These are phyloP conservation scores for Zoysia japonica DNA, from an alignment of 176 grass and related monocot genomes.

Conservation along the genomic window DNA sequence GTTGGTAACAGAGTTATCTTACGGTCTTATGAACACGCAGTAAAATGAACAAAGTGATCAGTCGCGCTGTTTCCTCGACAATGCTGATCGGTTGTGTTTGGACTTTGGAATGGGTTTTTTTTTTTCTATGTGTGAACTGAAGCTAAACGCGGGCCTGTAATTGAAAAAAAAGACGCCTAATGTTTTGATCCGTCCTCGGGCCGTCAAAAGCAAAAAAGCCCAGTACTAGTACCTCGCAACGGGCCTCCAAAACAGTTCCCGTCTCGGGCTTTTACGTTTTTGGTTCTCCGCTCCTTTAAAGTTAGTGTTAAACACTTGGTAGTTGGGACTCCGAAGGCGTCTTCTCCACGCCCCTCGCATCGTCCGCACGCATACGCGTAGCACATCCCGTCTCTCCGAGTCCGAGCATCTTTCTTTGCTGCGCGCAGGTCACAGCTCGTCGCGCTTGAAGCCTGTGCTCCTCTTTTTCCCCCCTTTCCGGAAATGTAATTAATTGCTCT, in stretches of 20 bases:
- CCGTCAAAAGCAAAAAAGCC: neutral
- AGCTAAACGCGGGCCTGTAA: neutral
- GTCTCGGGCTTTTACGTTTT: neutral
- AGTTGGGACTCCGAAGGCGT: too few species aligned
- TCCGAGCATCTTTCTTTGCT: too few species aligned
- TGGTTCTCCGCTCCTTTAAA: neutral
- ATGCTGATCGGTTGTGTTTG: too few species aligned
- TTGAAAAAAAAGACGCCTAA: neutral
- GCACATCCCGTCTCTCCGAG: too few species aligned
- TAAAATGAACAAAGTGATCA: neutral
- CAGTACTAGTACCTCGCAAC: neutral
- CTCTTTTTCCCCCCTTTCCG: neutral
- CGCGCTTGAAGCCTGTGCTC: neutral
- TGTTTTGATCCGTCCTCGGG: neutral
- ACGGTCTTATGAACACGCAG: neutral
- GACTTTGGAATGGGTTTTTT: neutral
- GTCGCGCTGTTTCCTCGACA: too few species aligned
- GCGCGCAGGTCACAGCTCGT: conserved; percentile 25
- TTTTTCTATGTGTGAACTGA: neutral
- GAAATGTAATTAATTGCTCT: conserved; percentile 11
- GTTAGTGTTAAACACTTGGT: too few species aligned
- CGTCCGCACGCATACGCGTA: too few species aligned
- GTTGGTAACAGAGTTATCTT: neutral
- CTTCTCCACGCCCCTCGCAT: too few species aligned
- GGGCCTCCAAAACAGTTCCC: neutral